Conservation (phyloP, 1,284 basidiomycete species). For the Apiotrichum siamense region DNA sequence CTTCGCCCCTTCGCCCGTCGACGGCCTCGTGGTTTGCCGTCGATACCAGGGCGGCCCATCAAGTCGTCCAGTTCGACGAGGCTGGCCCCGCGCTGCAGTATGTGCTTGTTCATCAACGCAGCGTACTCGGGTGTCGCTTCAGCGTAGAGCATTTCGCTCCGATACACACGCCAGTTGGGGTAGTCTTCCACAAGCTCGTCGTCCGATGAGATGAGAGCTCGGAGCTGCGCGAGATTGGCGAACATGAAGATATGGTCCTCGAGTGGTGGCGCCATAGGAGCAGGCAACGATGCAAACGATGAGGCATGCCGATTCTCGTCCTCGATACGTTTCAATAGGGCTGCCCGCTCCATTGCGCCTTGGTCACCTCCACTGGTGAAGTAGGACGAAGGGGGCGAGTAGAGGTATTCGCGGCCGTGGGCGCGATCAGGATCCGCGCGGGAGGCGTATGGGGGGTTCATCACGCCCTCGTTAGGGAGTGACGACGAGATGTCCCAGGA, state of each 20-base stretch:
- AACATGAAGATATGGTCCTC: not conserved
- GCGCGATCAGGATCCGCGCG: too few relatives aligned
- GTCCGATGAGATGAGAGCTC: not conserved
- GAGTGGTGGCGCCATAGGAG: not conserved
- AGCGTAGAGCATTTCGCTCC: not conserved
- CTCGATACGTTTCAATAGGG: not conserved
- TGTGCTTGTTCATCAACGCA: not conserved
- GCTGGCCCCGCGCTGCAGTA: not conserved
- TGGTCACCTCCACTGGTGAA: too few relatives aligned
- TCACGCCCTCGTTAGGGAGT: too few relatives aligned
- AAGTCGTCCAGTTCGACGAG: not conserved
- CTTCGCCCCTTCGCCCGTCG: not conserved
- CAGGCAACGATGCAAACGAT: not conserved
- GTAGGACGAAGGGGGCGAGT: too few relatives aligned
- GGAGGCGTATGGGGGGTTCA: too few relatives aligned
- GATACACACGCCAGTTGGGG: slow-evolving; percentile 1
- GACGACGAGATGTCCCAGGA: too few relatives aligned
- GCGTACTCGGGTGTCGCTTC: not conserved
- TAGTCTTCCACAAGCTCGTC: slow-evolving; percentile 3
- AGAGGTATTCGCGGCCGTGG: too few relatives aligned
- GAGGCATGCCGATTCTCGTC: not conserved
- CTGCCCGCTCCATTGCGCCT: too few relatives aligned
- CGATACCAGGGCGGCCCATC: not conserved
- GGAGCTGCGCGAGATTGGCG: not conserved
- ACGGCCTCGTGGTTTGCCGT: not conserved